Evolutionary conservation across 768 basidiomycete species (phyloP), one percentile per base, ranked within the genome.

Genomic region (Boletus subparvulus): DNA sequence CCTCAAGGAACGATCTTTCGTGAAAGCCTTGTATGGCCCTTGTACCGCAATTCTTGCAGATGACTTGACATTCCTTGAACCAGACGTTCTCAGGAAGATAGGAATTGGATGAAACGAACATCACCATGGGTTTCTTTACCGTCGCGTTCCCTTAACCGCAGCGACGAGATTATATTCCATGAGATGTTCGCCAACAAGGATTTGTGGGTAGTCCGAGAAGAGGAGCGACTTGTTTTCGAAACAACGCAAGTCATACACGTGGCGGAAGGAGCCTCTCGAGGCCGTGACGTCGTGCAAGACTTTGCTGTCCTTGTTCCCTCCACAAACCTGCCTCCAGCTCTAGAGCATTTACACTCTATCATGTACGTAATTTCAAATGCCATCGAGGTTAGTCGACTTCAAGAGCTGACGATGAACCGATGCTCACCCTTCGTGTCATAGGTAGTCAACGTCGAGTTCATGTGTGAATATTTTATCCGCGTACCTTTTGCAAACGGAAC

Each of bases 1-100:
- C 26, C 52, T 67, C 57, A 61, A 61, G 43, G 37, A 78, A 53
- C 41, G 55, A 28, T 64, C 62, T 3, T 49, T 64, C 33, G 26
- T 56, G 19, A 64, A 64, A 49, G 46, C 46, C 4, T 36, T 61
- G 62, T 60, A 54, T 16, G 43, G 1, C 7, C 39, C 3, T 10
- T n/a, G 3, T 32, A 30, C 17, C n/a, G 10, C 14, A 36, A n/a
- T 32, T 19, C 7, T 44, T 10, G n/a, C 24, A 16, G 11, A 39
- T 26, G 12, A n/a, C n/a, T 13, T 59, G n/a, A 58, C 24, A 33
- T 2, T 37, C 24, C 4, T 9, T 43, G 6, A 35, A 50, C 35
- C 12, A 59, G 60, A 13, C 36, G 48, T 6, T 53, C 59, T 19
- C 28, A 28, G 24, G 51, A 61, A 54, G 55, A 54, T 9, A 21